These are phyloP conservation scores for Colletotrichum graminicola DNA, from an alignment of 2,329 filamentous ascomycete species.

Conservation along the genomic window DNA sequence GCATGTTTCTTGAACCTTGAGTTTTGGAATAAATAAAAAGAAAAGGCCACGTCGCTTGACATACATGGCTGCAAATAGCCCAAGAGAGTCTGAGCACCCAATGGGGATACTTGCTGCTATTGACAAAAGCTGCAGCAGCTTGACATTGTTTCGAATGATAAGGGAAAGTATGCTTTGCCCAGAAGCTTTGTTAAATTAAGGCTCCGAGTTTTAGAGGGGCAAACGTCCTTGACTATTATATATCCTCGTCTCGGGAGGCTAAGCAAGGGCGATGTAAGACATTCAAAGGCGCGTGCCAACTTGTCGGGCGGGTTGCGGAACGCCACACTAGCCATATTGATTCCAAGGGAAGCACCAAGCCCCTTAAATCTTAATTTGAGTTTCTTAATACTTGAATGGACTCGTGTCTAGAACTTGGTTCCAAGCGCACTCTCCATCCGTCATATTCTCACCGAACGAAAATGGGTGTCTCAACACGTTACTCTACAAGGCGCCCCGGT, in stretches of 20 bases:
- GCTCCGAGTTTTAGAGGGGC: too few relatives aligned
- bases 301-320: neutral
- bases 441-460: neutral
- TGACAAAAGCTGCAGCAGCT: too few relatives aligned
- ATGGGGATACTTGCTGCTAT: too few relatives aligned
- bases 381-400: neutral
- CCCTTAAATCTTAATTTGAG: neutral
- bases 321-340: neutral
- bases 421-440: neutral
- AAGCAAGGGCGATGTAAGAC: neutral
- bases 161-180: too few relatives aligned
- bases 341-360: neutral
- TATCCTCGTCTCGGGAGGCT: neutral
- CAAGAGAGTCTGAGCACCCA: too few relatives aligned
- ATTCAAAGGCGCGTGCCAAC: neutral
- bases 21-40: too few relatives aligned
- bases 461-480: neutral
- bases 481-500: neutral
- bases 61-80: too few relatives aligned
- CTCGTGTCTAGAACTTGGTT: neutral
- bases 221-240: too few relatives aligned
- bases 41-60: too few relatives aligned
- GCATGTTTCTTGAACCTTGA: neutral
- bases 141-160: too few relatives aligned
- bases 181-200: too few relatives aligned